phyloP scores from a whole-genome alignment of 805 yeast genomes.

The Wickerhamiella galacta region DNA sequence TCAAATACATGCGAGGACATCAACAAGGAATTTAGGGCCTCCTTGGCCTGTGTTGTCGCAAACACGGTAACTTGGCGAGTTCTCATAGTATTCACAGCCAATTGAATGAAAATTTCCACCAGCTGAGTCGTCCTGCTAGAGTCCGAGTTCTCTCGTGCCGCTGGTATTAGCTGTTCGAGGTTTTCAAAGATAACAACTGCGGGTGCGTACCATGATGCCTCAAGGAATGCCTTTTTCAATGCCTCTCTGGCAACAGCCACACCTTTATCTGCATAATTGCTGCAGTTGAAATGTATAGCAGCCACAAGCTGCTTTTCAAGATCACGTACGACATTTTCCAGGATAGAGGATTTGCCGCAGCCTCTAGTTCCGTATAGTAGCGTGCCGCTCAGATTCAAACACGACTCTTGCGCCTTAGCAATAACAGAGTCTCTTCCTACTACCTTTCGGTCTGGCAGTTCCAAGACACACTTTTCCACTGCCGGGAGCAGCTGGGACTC shows the following conservation, averaged over 20 bases:
- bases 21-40: constrained; percentile 42
- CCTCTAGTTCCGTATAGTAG: constrained; percentile 63
- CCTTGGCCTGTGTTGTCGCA: constrained; percentile 47
- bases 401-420: constrained; percentile 24
- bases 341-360: constrained; percentile 56
- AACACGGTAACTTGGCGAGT: constrained; percentile 37
- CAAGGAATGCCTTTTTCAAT: constrained; percentile 29
- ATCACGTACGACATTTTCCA: constrained; percentile 26
- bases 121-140: constrained; percentile 45
- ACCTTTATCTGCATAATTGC: constrained; percentile 38
- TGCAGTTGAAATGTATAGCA: constrained; percentile 37
- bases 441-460: constrained; percentile 16
- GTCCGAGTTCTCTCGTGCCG: constrained; percentile 45
- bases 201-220: constrained; percentile 63
- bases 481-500: constrained; percentile 11
- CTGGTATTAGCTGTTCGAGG: constrained; percentile 53
- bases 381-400: constrained; percentile 36
- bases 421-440: constrained; percentile 43
- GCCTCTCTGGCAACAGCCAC: constrained; percentile 30
- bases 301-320: constrained; percentile 29
- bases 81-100: constrained; percentile 26
- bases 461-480: constrained; percentile 1
- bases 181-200: constrained; percentile 62
- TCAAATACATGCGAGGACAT: constrained; percentile 58
- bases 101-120: constrained; percentile 40